Conservation (phyloP, 495 filamentous ascomycete genomes). For the Geopyxis carbonaria region DNA sequence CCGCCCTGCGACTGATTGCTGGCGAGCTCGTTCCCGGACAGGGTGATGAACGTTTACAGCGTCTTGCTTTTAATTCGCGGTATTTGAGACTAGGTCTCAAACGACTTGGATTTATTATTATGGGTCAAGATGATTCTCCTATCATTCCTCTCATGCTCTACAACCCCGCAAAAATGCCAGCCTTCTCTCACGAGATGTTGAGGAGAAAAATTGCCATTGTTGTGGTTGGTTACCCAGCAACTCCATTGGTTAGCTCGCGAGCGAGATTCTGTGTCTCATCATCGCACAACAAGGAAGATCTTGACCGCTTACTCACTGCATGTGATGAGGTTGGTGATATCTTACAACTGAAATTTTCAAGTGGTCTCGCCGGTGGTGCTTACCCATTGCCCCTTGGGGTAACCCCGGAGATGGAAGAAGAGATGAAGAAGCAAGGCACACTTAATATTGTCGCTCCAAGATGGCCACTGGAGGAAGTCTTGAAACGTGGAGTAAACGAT, state of each 20-base stretch:
- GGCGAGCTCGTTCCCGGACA: constrained; percentile 79
- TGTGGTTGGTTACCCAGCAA: constrained; percentile 92
- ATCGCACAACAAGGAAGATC: constrained; percentile 92
- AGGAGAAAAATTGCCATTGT: constrained; percentile 96
- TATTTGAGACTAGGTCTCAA: constrained; percentile 95
- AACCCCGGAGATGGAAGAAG: constrained; percentile 51
- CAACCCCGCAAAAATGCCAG: constrained; percentile 92
- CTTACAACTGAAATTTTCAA: constrained; percentile 88
- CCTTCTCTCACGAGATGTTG: constrained; percentile 96
- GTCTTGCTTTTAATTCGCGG: constrained; percentile 94
- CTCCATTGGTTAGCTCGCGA: constrained; percentile 84
- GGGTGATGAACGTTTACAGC: constrained; percentile 87
- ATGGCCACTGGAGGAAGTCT: constrained; percentile 66
- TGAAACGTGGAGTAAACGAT: constrained; percentile 62
- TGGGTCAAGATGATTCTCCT: constrained; percentile 91
- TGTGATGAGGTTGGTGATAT: constrained; percentile 88
- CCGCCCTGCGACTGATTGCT: constrained; percentile 67
- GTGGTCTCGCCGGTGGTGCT: constrained; percentile 76
- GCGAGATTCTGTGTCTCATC: constrained; percentile 92
- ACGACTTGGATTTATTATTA: constrained; percentile 89
- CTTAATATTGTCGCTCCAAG: constrained; percentile 47
- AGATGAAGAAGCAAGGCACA: constrained; percentile 43
- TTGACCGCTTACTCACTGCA: constrained; percentile 75
- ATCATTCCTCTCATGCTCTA: constrained; percentile 90
- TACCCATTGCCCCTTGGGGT: constrained; percentile 53